Conservation (phyloP, 345 rosid genomes). For the Leavenworthia alabamica region DNA sequence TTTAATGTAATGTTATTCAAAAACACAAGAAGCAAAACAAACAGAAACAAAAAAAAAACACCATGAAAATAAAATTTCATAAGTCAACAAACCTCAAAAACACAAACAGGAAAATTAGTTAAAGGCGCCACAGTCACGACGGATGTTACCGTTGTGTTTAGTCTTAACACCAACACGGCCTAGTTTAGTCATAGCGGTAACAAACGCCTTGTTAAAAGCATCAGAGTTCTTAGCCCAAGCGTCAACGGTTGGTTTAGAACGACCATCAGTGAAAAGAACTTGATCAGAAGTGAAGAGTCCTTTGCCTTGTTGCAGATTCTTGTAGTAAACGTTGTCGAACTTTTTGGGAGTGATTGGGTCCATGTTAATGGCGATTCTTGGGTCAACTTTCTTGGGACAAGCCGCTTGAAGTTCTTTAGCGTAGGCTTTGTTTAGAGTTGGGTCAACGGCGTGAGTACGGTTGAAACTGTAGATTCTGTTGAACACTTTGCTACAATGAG, state of each 20-base stretch:
- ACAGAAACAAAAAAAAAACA: conserved; percentile 11
- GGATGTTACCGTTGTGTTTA: conserved; percentile 51
- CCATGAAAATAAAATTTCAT: not conserved
- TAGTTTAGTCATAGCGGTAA: conserved; percentile 58
- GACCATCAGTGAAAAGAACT: conserved; percentile 48
- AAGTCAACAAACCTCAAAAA: conserved; percentile 12
- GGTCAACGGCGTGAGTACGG: conserved; percentile 44
- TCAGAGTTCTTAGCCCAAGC: conserved; percentile 44
- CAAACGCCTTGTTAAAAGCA: conserved; percentile 48
- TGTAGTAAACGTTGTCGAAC: conserved; percentile 66
- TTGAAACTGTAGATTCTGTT: conserved; percentile 60
- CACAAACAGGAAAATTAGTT: conserved; percentile 25
- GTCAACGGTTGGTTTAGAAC: conserved; percentile 60
- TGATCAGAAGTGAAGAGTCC: conserved; percentile 85
- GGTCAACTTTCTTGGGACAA: conserved; percentile 68
- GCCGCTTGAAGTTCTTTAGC: conserved; percentile 47
- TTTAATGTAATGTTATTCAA: conserved; percentile 1
- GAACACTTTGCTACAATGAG: conserved; percentile 53
- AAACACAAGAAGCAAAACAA: conserved; percentile 12
- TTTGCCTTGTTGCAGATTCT: conserved; percentile 57
- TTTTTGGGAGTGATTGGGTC: conserved; percentile 55
- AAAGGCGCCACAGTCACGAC: conserved; percentile 46
- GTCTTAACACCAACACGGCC: conserved; percentile 73
- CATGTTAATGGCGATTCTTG: conserved; percentile 70
- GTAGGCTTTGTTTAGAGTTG: conserved; percentile 50